Evolutionary conservation across 768 basidiomycete species (phyloP), one percentile per base, ranked within the genome.

Genomic region (Phaeotremella fagi): DNA sequence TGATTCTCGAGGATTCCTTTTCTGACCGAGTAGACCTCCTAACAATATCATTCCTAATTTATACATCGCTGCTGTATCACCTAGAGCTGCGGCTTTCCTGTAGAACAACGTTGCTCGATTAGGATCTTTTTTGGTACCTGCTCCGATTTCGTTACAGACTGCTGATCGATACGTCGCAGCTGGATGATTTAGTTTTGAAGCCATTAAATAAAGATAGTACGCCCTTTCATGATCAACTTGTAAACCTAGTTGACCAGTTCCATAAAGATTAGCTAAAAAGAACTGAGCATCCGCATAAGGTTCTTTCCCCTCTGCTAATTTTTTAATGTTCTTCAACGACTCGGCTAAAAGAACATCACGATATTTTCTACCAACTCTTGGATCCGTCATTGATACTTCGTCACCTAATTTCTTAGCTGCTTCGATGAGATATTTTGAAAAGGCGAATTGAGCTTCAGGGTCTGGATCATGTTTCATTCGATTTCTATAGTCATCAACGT

Each of bases 31-130:
- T 15, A 83, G 76, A 11, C 92, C 94, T 29, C 88, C 82, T 20
- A 98, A 79, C 26, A 95, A 80, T 59, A 97, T 87, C 86, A 95
- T 92, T n/a, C 91, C 91, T n/a, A 99, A 83, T 75, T 98, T 98
- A 79, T 95, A 98, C 95, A 98, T 99, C 2, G 91, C 95, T 24
- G 94, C 85, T 0, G 94, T 97, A 73, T 98, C 95, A 18, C 92
- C 92, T 29, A 98, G 78, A 1, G 90, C 90, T 7, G 91, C 91
- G 3, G 95, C 89, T 74, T 97, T 97, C 55, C 92, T 85, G 77
- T 97, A 98, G 71, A 99, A 97, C 3, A 90, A 85, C 24, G 90
- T 85, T 6, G 95, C 95, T 41, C 95, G 82, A 20, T 84, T 80
- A 0, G 85, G 85, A 67, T 98, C 94, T 63, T 85, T 81, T 63